A percentile compares a stretch with the other conserved stretches of the same genome.
Evolutionary conservation across 108 stramenopile genomes (phyloP).

Genomic region (Nitzschia palea): DNA sequence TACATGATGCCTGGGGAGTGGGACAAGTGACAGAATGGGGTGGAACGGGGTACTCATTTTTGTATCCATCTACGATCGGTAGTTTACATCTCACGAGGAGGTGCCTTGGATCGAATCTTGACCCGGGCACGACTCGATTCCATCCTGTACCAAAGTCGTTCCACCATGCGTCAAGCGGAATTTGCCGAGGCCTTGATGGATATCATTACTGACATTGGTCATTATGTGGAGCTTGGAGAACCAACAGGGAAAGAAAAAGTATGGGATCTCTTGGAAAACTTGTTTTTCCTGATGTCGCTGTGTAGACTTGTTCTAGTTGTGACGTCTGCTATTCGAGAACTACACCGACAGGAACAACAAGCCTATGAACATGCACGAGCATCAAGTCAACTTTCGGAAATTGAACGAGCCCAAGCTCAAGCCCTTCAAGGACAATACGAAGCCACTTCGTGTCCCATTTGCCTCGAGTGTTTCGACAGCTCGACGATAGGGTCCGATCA

Average conservation of each 20-base stretch:
- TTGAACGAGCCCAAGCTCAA: constrained; percentile 53
- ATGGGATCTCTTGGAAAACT: neutral
- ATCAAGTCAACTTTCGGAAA: constrained; percentile 35
- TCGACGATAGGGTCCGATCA: constrained; percentile 50
- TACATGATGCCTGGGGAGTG: constrained; percentile 60
- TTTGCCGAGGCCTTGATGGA: constrained; percentile 35
- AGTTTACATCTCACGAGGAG: constrained; percentile 53
- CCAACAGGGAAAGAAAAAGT: constrained; percentile 31
- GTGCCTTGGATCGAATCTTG: constrained; percentile 37
- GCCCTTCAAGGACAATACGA: constrained; percentile 49
- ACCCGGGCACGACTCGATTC: constrained; percentile 34
- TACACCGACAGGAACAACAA: constrained; percentile 14
- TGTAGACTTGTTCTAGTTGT: constrained; percentile 1
- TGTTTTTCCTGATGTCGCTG: constrained; percentile 16
- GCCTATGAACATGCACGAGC: constrained; percentile 49
- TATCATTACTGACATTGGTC: constrained; percentile 21
- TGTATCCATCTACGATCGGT: constrained; percentile 47
- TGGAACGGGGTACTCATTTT: constrained; percentile 62
- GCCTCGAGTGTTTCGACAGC: constrained; percentile 51
- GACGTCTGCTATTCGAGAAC: neutral
- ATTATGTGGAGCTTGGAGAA: constrained; percentile 35
- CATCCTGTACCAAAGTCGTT: constrained; percentile 34
- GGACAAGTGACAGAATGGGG: constrained; percentile 35
- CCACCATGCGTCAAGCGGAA: constrained; percentile 34
- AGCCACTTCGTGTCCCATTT: constrained; percentile 62